Base-by-base conservation (phyloP, 1,284 basidiomycete genomes). In the Microbotryomycetes sp. region DNA sequence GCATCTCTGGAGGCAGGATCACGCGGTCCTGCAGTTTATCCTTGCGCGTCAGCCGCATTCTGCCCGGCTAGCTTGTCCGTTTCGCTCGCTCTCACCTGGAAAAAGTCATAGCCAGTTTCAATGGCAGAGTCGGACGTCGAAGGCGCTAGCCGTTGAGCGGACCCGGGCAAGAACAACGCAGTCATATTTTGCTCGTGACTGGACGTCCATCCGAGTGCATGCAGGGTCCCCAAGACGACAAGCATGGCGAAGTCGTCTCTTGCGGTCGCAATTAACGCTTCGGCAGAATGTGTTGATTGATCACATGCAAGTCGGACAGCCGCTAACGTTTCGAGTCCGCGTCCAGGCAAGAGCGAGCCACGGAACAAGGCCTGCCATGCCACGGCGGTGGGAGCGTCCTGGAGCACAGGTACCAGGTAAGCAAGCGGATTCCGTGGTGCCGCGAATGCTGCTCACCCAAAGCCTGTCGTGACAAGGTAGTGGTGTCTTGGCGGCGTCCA, bases 401-500 rank as follows among this genome's bases (percentile, higher is more conserved):
- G 58, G 24, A 13, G 28, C 18, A 2, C 21, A 26, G 21, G 46
- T 26, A 21, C 46, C n/a, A n/a, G n/a, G n/a, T n/a, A n/a, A n/a
- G n/a, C n/a, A n/a, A n/a, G n/a, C n/a, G n/a, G 5, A 48, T 48
- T n/a, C 15, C 11, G 21, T 26, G 26, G 3, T 26, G 18, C 26
- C 46, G 18, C 46, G 21, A 21, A 21, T 15, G 26, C 0, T 15
- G n/a, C 61, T n/a, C 7, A 67, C 65, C 66, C 66, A 68, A 41
- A 66, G 64, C 2, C 47, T 26, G 13, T 66, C 66, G 15, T 54
- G 52, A 45, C 66, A 68, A 0, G 66, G 66, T 16, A 68, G 30
- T 2, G 58, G 51, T n/a, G 66, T 62, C 49, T 56, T 52, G 11
- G 64, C 66, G 1, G 66, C 66, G 31, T 68, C 66, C 46, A 63